Conservation (phyloP, 768 basidiomycete species). For the Infundibulicybe gibba region DNA sequence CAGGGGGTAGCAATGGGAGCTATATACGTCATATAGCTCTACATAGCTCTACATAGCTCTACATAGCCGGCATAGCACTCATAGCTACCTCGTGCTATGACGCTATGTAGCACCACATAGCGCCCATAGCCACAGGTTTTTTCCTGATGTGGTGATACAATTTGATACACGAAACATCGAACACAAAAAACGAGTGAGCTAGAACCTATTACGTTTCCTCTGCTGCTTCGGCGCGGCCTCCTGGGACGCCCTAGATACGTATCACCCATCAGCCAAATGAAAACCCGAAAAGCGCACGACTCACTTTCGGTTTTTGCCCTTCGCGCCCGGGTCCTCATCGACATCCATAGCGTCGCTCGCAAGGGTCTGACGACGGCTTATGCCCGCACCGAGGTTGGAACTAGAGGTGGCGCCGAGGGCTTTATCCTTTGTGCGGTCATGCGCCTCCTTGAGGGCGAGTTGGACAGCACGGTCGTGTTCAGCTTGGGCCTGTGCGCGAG, state of each 20-base stretch:
- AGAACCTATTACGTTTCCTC: conserved; percentile 60
- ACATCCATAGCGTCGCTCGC: conserved; percentile 58
- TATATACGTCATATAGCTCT: too few species aligned
- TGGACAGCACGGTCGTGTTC: conserved; percentile 56
- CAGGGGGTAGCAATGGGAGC: too few species aligned
- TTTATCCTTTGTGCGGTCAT: conserved; percentile 62
- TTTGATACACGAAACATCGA: too few species aligned
- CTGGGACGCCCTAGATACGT: conserved; percentile 30
- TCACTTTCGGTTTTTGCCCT: conserved; percentile 62
- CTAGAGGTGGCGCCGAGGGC: conserved; percentile 26
- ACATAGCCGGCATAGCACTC: too few species aligned
- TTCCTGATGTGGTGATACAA: too few species aligned
- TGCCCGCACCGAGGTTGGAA: conserved; percentile 9
- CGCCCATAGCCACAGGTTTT: too few species aligned
- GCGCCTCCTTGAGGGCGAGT: conserved; percentile 53
- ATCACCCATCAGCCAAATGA: not conserved
- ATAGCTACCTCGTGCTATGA: too few species aligned
- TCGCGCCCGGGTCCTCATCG: conserved; percentile 48
- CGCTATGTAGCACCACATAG: too few species aligned
- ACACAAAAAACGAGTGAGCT: not conserved
- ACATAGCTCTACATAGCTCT: too few species aligned
- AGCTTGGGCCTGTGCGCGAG: conserved; percentile 36
- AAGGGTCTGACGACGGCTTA: too few species aligned
- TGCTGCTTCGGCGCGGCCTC: conserved; percentile 40
- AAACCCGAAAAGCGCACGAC: conserved; percentile 17